Base-by-base conservation (phyloP, 2,329 filamentous ascomycete species). In the Cordyceps tenuipes region DNA sequence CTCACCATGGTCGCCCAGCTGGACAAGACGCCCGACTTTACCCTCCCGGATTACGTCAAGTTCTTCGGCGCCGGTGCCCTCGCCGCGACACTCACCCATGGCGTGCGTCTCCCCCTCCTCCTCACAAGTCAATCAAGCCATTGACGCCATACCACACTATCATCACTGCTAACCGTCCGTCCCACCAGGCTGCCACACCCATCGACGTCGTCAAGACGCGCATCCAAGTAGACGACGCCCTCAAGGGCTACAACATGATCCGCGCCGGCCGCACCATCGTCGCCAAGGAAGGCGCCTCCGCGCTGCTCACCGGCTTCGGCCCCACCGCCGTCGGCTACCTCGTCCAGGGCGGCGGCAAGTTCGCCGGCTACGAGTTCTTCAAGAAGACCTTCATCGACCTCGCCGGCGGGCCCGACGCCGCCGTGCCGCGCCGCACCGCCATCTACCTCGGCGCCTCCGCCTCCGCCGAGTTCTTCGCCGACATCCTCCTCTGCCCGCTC, bases 331-430 rank as follows among this genome's bases (percentile, higher is more conserved):
- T 91, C 59, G 90, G 90, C 71, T 95, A 95, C 78, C 89, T 94
- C 76, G 86, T 94, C 61, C 90, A 95, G 77, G 90, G 90, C 71
- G 90, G 90, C 67, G 88, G 88, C 81, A 95, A 95, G 79, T 95
- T 95, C 76, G 89, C 89, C 69, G 90, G 90, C 69, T 95, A 95
- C 77, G 90, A 95, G 77, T 90, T 91, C 81, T 95, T 95, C 87
- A 95, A 95, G 83, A 88, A 93, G 78, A 84, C 88, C 75, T 87
- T 83, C 73, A 91, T 95, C 75, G 83, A 87, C 73, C 68, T 83
- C 61, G 76, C 89, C 62, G 90, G 78, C 49, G 78, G 77, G 0
- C 75, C 75, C 36, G 76, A 79, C 31, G 70, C 68, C 61, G 78
- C 79, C 44, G 74, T 76, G 21, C 63, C 68, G 13, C 69, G 71